Evolutionary conservation across 192 early-diverging fungal genomes (phyloP).

Genomic region (Podila epigama): DNA sequence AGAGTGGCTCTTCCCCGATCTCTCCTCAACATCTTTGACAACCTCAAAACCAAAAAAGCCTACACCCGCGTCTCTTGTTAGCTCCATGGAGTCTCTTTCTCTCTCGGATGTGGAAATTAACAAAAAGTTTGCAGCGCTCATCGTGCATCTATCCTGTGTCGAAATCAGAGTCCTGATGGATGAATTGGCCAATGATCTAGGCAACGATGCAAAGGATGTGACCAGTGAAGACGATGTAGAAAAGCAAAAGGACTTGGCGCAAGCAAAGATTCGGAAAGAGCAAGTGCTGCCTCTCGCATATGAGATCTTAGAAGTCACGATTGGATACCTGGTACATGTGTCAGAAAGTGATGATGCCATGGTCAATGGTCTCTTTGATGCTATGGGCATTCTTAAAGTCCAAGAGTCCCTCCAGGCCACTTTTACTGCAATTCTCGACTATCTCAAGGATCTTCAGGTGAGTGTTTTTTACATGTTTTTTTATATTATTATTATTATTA

Average conservation of each 20-base stretch:
- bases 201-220: background rate
- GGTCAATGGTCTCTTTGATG: slow-evolving; percentile 27
- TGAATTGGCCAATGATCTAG: slow-evolving; percentile 18
- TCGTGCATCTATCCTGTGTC: slow-evolving; percentile 35
- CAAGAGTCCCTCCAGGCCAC: slow-evolving; percentile 30
- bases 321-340: slow-evolving; percentile 28
- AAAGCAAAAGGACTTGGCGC: background rate
- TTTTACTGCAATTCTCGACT: slow-evolving; percentile 31
- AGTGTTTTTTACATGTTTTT: background rate
- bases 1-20: slow-evolving; percentile 36
- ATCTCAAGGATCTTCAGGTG: slow-evolving; percentile 44
- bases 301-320: slow-evolving; percentile 36
- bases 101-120: slow-evolving; percentile 26
- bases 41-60: slow-evolving; percentile 6
- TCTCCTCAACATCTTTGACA: background rate
- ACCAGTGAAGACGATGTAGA: background rate
- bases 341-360: slow-evolving; percentile 13
- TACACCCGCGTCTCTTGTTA: slow-evolving; percentile 18
- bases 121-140: slow-evolving; percentile 31
- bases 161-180: slow-evolving; percentile 37
- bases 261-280: slow-evolving; percentile 18
- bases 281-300: slow-evolving; percentile 26
- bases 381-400: slow-evolving; percentile 26
- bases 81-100: slow-evolving; percentile 25
- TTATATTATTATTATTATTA: too few relatives aligned